Evolutionary conservation across 768 basidiomycete species (phyloP), one percentile per base, ranked within the genome.

Genomic region (Austroboletus eburneus): DNA sequence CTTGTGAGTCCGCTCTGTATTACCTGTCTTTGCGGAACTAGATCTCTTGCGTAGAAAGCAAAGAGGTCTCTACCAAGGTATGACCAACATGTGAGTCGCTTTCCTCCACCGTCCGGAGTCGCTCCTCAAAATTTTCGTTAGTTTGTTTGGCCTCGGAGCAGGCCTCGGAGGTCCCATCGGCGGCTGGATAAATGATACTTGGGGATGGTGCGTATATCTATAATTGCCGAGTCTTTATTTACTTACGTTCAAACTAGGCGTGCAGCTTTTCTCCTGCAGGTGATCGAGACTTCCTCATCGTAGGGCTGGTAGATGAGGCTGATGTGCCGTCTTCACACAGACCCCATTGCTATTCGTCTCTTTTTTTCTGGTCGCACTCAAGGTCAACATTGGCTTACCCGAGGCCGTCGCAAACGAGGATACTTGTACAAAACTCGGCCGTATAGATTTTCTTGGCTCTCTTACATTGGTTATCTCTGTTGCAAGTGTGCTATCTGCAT

Each of bases 61-160:
- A 50, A 77, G 94, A 43, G 94, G 91, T 2, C 67, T 95, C 9
- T 95, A 92, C 60, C 95, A 98, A 65, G 93, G 93, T 46, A 76
- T 91, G 73, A 83, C 86, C 27, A 92, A 92, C 61, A 80, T 92
- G 89, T 91, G 72, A 55, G 80, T 62, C 27, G 2, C 8, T 45
- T 23, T 35, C 38, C 34, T 35, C 22, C 27, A 12, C 35, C 14
- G 6, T 35, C 29, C 39, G 39, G 39, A 20, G n/a, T 46, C 59
- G 34, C 42, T 45, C 47, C 8, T 49, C 17, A 8, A 6, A 34
- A n/a, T n/a, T 48, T 42, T 2, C 46, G 34, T 54, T 57, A 91
- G 89, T 66, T 64, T 91, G 52, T 95, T 81, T 61, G 93, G 92
- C 35, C 70, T 90, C 43, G 93, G 93, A 45, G 80, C 87, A 34